A percentile compares a stretch with the other conserved stretches of the same genome.
Evolutionary conservation across 371 early-diverging fungal species (phyloP).

Genomic region (Cladochytrium tenue): DNA sequence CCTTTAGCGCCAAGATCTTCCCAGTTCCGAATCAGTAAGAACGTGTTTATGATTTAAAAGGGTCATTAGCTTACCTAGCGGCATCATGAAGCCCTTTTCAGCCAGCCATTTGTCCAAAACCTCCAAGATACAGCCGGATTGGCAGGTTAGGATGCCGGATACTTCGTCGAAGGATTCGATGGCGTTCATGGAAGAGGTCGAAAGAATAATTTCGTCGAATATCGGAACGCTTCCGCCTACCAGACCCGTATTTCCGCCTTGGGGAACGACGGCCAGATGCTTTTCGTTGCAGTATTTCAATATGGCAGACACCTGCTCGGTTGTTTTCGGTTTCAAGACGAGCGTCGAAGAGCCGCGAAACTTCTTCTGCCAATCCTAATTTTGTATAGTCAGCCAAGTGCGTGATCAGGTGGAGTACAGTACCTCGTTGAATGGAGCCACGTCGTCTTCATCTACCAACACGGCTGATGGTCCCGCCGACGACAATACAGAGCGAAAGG

Average conservation of each 20-base stretch:
- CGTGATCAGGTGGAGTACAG: not conserved
- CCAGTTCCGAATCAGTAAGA: not conserved
- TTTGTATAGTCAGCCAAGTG: not conserved
- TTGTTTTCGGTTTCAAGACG: constrained; percentile 83
- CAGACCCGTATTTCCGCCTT: constrained; percentile 94
- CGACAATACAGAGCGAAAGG: constrained; percentile 54
- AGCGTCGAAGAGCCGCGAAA: constrained; percentile 82
- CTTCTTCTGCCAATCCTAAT: constrained; percentile 87
- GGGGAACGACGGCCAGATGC: constrained; percentile 89
- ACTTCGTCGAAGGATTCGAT: constrained; percentile 78
- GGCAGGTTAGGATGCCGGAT: constrained; percentile 81
- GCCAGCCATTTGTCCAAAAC: constrained; percentile 74
- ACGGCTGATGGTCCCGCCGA: constrained; percentile 25
- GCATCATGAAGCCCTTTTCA: constrained; percentile 82
- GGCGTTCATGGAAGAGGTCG: constrained; percentile 70
- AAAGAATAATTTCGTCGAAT: constrained; percentile 89
- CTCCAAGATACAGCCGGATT: constrained; percentile 89
- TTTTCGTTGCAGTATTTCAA: constrained; percentile 85
- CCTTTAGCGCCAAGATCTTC: constrained; percentile 91
- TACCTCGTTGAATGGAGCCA: constrained; percentile 32
- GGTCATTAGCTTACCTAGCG: constrained; percentile 51
- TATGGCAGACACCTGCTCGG: constrained; percentile 81
- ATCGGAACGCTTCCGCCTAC: constrained; percentile 90
- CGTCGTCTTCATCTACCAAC: constrained; percentile 16
- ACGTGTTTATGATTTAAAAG: not conserved